Base-by-base conservation (phyloP, 495 filamentous ascomycete genomes). In the Neurospora sp. region DNA sequence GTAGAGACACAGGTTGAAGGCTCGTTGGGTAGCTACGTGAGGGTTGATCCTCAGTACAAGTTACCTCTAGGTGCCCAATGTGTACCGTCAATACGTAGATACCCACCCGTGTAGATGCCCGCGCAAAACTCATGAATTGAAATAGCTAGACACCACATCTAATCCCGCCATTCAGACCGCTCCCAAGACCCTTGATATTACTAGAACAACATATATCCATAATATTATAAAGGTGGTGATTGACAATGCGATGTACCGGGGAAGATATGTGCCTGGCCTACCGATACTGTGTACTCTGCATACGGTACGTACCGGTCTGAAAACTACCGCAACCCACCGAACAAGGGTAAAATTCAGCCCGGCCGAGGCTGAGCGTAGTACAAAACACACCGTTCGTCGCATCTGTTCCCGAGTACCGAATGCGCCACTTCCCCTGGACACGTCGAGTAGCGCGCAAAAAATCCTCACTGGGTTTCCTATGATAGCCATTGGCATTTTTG, bases 171-270 rank as follows among this genome's bases (percentile, higher is more conserved):
- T 59, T 1, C 0, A 12, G 9, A 27, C 1, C 1, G 5, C 20
- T 0, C 48, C 0, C 48, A 27, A 6, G 5, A 0, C 11, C 1
- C 5, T 22, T 14, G 9, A 53, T 0, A 5, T 1, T 22, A 12
- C 0, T 20, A 27, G 20, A 1, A 10, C 11, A 10, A 3, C 10
- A 27, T 5, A 22, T 5, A 2, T 46, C 27, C 27, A 31, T 31
- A 31, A 3, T 3, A 31, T 31, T 31, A 31, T 5, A 0, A 18
- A 8, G 42, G 42, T n/a, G 1, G n/a, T 1, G 0, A 9, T 9
- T n/a, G 8, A 0, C 18, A 3, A 46, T 46, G 42, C 5, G 16
- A 12, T 53, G 0, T 31, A 12, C 22, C 2, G 2, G 53, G 22
- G 53, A 31, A 31, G 12, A 31, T 0, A 16, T 31, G 48, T 3